Evolutionary conservation across 23 red algal species (phyloP).

Genomic region (Gracilariopsis chorda): DNA sequence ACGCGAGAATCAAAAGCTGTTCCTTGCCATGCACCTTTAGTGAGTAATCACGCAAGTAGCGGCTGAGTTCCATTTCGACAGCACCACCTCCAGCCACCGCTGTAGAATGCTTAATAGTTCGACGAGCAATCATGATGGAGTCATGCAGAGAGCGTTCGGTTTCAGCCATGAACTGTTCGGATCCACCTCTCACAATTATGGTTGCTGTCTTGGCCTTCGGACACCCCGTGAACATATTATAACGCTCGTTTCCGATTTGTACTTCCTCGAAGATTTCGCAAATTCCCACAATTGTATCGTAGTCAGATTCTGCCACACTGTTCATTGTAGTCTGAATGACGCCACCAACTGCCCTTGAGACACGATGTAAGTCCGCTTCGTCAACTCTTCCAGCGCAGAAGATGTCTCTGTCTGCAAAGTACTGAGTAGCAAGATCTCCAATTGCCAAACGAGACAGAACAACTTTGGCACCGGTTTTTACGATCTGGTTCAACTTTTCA

Average conservation of each 20-base stretch:
- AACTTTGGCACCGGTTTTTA: constrained; percentile 87
- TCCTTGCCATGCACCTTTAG: constrained; percentile 84
- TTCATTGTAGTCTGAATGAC: constrained; percentile 92
- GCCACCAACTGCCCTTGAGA: constrained; percentile 82
- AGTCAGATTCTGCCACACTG: constrained; percentile 66
- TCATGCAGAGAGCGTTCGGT: constrained; percentile 96
- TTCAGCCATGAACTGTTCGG: constrained; percentile 99
- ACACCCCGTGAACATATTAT: constrained; percentile 96
- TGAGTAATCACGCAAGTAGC: constrained; percentile 74
- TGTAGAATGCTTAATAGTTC: constrained; percentile 89
- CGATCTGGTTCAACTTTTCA: constrained; percentile 90
- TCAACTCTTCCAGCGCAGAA: constrained; percentile 96
- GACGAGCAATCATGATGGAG: constrained; percentile 96
- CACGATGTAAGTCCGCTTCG: constrained; percentile 85
- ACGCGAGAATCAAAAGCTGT: constrained; percentile 87
- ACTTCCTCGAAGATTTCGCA: constrained; percentile 95
- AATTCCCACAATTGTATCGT: constrained; percentile 68
- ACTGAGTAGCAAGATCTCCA: constrained; percentile 98
- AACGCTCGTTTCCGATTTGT: constrained; percentile 93
- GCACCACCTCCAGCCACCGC: constrained; percentile 91
- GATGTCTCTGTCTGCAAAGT: constrained; percentile 97
- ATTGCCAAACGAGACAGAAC: constrained; percentile 94
- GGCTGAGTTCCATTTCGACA: constrained; percentile 94
- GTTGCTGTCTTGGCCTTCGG: constrained; percentile 88
- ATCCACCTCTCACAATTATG: constrained; percentile 92